phyloP scores from a whole-genome alignment of 208 protist species.

The Phytomonas francai region DNA sequence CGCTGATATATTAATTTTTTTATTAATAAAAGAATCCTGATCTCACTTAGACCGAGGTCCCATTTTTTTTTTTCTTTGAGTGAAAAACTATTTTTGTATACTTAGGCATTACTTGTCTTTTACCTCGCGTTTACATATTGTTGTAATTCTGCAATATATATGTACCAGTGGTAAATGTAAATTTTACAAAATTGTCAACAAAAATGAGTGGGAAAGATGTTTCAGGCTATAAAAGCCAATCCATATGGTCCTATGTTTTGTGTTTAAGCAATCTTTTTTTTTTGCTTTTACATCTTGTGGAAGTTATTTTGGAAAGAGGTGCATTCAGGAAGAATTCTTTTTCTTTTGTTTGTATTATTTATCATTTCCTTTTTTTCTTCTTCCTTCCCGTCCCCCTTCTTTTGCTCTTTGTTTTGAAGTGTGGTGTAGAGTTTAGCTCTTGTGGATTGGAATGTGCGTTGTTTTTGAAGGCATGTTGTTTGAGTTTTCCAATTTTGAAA shows the following conservation, averaged over 20 bases:
- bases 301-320: too few species aligned
- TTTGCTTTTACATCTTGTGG: not conserved
- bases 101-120: not conserved
- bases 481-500: not conserved
- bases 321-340: not conserved
- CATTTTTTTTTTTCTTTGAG: conserved; percentile 3
- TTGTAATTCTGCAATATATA: conserved; percentile 1
- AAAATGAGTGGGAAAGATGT: not conserved
- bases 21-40: conserved; percentile 1
- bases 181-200: not conserved
- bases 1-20: conserved; percentile 3
- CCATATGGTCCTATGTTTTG: not conserved
- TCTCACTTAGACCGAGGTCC: not conserved
- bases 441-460: not conserved
- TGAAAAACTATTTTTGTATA: not conserved
- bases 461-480: not conserved
- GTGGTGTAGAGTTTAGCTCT: not conserved
- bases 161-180: not conserved
- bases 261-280: not conserved
- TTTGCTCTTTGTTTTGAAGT: not conserved
- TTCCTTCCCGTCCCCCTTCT: not conserved
- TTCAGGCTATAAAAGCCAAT: not conserved
- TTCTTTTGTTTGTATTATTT: not conserved
- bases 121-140: not conserved
- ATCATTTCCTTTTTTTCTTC: not conserved